Percentiles rank a stretch among this genome's conserved stretches.
These are phyloP conservation scores for Talaromyces amestolkiae DNA, from an alignment of 2,329 filamentous ascomycete genomes.

Conservation along the genomic window DNA sequence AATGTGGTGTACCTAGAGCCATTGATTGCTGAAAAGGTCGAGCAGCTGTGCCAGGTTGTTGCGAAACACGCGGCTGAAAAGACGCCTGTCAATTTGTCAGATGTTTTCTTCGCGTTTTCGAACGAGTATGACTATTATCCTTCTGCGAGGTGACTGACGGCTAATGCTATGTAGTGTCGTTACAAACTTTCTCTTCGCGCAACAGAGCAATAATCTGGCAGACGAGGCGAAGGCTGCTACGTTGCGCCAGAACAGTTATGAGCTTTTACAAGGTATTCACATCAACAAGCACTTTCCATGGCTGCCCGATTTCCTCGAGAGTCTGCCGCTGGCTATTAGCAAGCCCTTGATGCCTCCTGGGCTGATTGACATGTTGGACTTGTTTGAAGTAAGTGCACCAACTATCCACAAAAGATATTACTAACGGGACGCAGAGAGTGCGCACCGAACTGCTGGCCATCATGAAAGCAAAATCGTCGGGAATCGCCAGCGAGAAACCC, in stretches of 20 bases:
- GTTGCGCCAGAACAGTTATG: not conserved
- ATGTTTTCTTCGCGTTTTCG: not conserved
- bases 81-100: not conserved
- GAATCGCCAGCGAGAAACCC: not conserved
- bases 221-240: not conserved
- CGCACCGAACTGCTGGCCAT: conserved; percentile 5
- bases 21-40: not conserved
- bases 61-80: not conserved
- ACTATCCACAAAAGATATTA: no score
- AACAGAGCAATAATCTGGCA: not conserved
- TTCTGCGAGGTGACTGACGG: not conserved
- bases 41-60: not conserved
- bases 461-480: conserved; percentile 20
- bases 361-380: conserved; percentile 26
- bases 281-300: conserved; percentile 34
- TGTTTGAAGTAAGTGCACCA: conserved; percentile 20
- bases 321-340: conserved; percentile 24
- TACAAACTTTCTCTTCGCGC: not conserved
- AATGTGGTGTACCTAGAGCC: not conserved
- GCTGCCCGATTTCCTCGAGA: conserved; percentile 27
- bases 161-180: not conserved
- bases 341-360: conserved; percentile 26
- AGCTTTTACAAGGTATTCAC: not conserved
- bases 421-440: not conserved
- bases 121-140: not conserved